phyloP scores from a whole-genome alignment of 164 flowering plant genomes.

The Akebia trifoliata region DNA sequence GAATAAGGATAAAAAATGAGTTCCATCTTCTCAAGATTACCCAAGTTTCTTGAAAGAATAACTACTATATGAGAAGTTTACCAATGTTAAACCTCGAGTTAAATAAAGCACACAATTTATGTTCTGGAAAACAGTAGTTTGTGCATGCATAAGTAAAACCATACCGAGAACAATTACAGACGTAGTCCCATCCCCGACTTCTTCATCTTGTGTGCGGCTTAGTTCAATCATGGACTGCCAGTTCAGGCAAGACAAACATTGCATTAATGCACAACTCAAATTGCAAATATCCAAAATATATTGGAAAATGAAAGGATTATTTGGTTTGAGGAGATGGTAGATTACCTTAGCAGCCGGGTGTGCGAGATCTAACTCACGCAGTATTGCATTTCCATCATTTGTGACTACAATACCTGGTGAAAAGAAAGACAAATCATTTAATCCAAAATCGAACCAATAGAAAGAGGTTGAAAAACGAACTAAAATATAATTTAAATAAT shows the following conservation, averaged over 20 bases:
- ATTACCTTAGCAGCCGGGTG: constrained; percentile 95
- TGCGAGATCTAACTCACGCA: constrained; percentile 88
- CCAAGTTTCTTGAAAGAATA: not conserved
- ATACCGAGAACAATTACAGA: constrained; percentile 96
- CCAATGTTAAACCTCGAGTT: not conserved
- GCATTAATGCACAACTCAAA: too few species aligned
- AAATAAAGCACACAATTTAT: not conserved
- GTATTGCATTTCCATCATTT: constrained; percentile 95
- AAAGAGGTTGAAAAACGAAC: not conserved
- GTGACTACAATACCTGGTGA: constrained; percentile 86
- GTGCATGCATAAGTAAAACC: constrained; percentile 8
- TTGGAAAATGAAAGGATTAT: not conserved
- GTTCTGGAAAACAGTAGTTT: too few species aligned
- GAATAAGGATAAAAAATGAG: not conserved
- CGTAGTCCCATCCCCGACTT: constrained; percentile 98
- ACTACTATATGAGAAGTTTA: not conserved
- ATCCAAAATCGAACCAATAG: not conserved
- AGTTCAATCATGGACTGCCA: constrained; percentile 92
- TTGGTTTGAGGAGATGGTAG: too few species aligned
- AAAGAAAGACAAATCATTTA: constrained; percentile 1
- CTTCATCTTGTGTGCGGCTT: constrained; percentile 97
- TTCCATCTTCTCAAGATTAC: not conserved
- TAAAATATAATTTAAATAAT: too few species aligned
- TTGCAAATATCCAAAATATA: too few species aligned
- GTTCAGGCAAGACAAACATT: constrained; percentile 2